A percentile compares a stretch with the other conserved stretches of the same genome.
Evolutionary conservation across 1,284 basidiomycete species (phyloP).

Genomic region (Trichosporon sp.): DNA sequence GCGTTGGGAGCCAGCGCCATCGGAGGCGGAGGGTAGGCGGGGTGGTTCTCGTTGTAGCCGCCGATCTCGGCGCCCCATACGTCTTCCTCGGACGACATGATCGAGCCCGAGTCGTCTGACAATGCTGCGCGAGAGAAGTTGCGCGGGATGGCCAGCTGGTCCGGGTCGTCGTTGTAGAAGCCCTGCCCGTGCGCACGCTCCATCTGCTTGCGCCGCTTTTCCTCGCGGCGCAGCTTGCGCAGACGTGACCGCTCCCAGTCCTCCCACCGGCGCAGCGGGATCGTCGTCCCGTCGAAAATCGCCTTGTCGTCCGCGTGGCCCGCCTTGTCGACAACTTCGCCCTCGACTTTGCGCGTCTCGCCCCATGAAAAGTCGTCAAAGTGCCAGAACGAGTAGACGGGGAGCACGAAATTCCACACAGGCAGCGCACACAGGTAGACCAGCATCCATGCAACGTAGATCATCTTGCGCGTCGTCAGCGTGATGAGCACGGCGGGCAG

Average conservation of each 20-base stretch:
- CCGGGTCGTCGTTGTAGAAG: slow-evolving; percentile 32
- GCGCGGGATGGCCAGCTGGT: slow-evolving; percentile 48
- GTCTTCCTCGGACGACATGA: slow-evolving; percentile 85
- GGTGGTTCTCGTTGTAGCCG: slow-evolving; percentile 74
- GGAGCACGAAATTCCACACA: slow-evolving; percentile 91
- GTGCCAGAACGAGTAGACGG: slow-evolving; percentile 96
- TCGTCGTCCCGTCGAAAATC: slow-evolving; percentile 55
- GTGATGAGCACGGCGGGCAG: slow-evolving; percentile 88
- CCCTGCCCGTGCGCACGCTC: slow-evolving; percentile 59
- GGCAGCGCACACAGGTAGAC: slow-evolving; percentile 88
- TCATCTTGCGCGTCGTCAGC: slow-evolving; percentile 86
- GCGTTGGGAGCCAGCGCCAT: slow-evolving; percentile 58
- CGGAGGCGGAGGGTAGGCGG: slow-evolving; percentile 74
- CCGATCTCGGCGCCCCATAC: slow-evolving; percentile 66
- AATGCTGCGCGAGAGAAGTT: slow-evolving; percentile 37
- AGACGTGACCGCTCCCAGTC: slow-evolving; percentile 98
- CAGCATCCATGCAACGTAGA: slow-evolving; percentile 97
- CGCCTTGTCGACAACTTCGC: slow-evolving; percentile 62
- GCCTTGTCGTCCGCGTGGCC: slow-evolving; percentile 62
- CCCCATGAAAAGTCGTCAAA: slow-evolving; percentile 97
- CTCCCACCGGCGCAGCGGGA: slow-evolving; percentile 94
- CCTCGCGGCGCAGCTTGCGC: slow-evolving; percentile 84
- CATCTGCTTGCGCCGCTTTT: slow-evolving; percentile 71
- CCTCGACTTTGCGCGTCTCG: slow-evolving; percentile 94
- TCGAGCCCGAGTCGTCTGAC: slow-evolving; percentile 58